Base-by-base conservation (phyloP, 2,329 filamentous ascomycete species). In the Penicillium sp. region DNA sequence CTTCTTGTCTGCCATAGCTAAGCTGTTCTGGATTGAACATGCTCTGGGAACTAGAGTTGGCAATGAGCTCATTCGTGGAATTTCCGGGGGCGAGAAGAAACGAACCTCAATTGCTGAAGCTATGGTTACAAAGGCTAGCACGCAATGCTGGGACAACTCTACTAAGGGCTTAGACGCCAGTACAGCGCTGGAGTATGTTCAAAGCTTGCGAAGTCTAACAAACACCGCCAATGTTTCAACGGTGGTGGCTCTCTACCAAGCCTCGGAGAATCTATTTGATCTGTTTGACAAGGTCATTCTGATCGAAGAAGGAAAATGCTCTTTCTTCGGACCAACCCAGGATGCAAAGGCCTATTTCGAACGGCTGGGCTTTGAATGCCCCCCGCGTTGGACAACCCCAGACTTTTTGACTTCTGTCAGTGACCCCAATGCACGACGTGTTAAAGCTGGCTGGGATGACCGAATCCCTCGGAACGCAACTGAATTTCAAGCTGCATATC, bases 61-160 rank as follows among this genome's bases (percentile, higher is more conserved):
- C 8, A 86, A 91, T 59, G 88, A 91, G 64, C 85, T 89, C 43
- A 81, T 92, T 12, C 85, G 88, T 1, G 90, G 90, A 49, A 83
- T 90, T 0, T 87, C 83, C 8, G 88, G 88, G 27, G 88, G 88
- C 38, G 88, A 90, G 71, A 80, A 87, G 55, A 93, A 94, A 77
- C 86, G 91, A 70, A 90, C 96, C 6, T 89, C 86, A 44, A 91
- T 94, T 60, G 89, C 89, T 1, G 90, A 94, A 73, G 90, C 90
- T 63, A 82, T 88, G 59, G 78, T 92, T 12, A 87, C 87, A 17
- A 76, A 77, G n/a, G 83, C 85, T 1, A 86, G 82, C 42, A 78
- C 84, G 1, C 87, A 90, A 70, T 88, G 86, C 59, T 94, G 90
- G 90, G 91, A 89, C 59, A 91, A 91, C 63, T 86, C 82, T 25